These are phyloP conservation scores for Phaffia tasmanica DNA, from an alignment of 768 basidiomycete genomes.

Conservation along the genomic window DNA sequence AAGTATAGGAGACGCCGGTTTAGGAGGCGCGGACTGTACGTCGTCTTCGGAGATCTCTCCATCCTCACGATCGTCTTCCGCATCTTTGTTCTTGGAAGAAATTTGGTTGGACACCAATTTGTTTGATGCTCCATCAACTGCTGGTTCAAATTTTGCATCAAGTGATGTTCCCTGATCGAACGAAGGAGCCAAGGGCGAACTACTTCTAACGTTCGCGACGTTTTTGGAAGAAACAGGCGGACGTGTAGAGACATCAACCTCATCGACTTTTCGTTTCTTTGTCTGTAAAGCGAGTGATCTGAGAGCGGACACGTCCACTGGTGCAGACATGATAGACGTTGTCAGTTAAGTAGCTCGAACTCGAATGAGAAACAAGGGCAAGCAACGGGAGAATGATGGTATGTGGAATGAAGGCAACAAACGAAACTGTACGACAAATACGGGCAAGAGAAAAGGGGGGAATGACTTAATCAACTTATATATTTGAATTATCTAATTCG, in stretches of 20 bases:
- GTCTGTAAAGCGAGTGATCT: constrained; percentile 13
- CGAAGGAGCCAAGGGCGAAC: not conserved
- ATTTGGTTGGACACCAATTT: not conserved
- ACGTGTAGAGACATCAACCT: not conserved
- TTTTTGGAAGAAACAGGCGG: too few species aligned
- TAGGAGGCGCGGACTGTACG: not conserved
- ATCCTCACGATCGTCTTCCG: not conserved
- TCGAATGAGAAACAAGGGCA: too few species aligned
- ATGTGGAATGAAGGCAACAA: too few species aligned
- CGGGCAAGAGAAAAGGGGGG: too few species aligned
- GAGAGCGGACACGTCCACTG: not conserved
- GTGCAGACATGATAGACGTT: too few species aligned
- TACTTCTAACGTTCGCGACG: not conserved
- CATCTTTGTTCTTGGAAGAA: not conserved
- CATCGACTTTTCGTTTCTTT: not conserved
- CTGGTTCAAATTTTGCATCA: not conserved
- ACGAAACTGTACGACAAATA: too few species aligned
- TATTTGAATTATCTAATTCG: too few species aligned
- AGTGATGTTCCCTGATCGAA: not conserved
- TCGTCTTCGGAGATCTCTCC: constrained; percentile 17
- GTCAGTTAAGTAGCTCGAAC: too few species aligned
- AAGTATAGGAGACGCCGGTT: not conserved
- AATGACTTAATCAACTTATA: too few species aligned
- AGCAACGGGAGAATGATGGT: too few species aligned
- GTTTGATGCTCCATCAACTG: not conserved